These are phyloP conservation scores for Sporothrix variecibatus DNA, from an alignment of 2,329 filamentous ascomycete genomes.

Conservation along the genomic window DNA sequence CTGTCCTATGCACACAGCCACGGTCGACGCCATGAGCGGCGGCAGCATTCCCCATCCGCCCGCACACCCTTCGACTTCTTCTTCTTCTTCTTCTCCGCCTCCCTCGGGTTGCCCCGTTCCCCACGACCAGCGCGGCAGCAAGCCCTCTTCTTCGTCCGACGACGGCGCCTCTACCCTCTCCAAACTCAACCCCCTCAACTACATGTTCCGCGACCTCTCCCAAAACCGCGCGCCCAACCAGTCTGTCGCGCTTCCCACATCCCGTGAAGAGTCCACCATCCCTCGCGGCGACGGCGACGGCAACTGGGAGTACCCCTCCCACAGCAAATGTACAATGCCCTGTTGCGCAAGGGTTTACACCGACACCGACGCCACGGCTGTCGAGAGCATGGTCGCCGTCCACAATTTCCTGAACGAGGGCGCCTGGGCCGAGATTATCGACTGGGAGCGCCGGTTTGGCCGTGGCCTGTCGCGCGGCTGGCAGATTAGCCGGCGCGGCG, in stretches of 20 bases:
- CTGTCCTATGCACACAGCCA: conserved; percentile 61
- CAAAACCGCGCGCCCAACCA: conserved; percentile 77
- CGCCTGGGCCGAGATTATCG: conserved; percentile 91
- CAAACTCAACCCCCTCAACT: conserved; percentile 74
- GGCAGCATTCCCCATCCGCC: conserved; percentile 32
- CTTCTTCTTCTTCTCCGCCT: conserved; percentile 35
- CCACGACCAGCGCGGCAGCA: conserved; percentile 28
- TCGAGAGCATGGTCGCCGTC: conserved; percentile 95
- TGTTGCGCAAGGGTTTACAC: conserved; percentile 92
- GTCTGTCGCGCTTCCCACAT: conserved; percentile 70
- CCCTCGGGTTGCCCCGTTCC: conserved; percentile 48
- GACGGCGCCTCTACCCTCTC: conserved; percentile 43
- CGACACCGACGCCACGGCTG: conserved; percentile 88
- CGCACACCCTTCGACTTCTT: conserved; percentile 34
- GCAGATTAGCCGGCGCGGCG: conserved; percentile 72
- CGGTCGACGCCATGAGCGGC: conserved; percentile 49
- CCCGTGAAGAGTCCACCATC: conserved; percentile 84
- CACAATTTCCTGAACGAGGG: conserved; percentile 99
- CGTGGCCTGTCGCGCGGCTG: conserved; percentile 72
- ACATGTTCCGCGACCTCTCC: conserved; percentile 88
- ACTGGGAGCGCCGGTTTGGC: conserved; percentile 86
- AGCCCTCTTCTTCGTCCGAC: conserved; percentile 25
- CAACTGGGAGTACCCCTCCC: conserved; percentile 99
- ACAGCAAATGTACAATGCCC: conserved; percentile 99
- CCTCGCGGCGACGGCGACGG: conserved; percentile 77